A percentile compares a stretch with the other conserved stretches of the same genome.
These are phyloP conservation scores for Trichoderma reesei DNA, from an alignment of 495 filamentous ascomycete species.

Conservation along the genomic window DNA sequence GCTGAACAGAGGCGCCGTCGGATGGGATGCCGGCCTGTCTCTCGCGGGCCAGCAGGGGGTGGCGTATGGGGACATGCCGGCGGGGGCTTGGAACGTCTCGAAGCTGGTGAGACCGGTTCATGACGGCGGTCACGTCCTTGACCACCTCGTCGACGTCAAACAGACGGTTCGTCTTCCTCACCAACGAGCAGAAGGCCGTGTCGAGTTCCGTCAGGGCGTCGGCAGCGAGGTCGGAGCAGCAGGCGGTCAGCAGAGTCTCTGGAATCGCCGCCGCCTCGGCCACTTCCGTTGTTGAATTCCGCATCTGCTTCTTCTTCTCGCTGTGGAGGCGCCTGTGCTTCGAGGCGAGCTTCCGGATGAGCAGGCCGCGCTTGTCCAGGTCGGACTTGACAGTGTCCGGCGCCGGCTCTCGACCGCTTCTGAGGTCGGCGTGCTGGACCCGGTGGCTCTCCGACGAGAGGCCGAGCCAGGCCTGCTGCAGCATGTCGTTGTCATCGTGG, in stretches of 20 bases:
- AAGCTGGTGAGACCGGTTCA: slow-evolving; percentile 18
- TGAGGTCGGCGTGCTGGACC: slow-evolving; percentile 30
- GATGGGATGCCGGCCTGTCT: neutral
- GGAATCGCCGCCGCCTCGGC: slow-evolving; percentile 21
- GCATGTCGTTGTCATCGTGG: slow-evolving; percentile 56
- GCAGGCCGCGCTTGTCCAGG: slow-evolving; percentile 29
- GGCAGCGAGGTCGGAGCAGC: slow-evolving; percentile 32
- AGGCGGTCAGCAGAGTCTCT: slow-evolving; percentile 16
- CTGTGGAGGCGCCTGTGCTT: slow-evolving; percentile 25
- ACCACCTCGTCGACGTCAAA: slow-evolving; percentile 31
- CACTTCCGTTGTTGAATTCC: slow-evolving; percentile 23
- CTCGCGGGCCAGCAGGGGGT: neutral
- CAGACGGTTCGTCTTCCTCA: slow-evolving; percentile 25
- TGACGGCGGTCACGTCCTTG: slow-evolving; percentile 33
- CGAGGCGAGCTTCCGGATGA: slow-evolving; percentile 34
- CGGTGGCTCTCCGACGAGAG: slow-evolving; percentile 37
- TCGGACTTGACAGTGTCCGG: slow-evolving; percentile 27
- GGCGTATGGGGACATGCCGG: slow-evolving; percentile 7
- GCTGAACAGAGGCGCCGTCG: neutral
- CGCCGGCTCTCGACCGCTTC: slow-evolving; percentile 19
- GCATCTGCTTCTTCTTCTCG: slow-evolving; percentile 21
- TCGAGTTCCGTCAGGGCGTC: slow-evolving; percentile 35
- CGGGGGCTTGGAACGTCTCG: neutral
- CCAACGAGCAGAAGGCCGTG: slow-evolving; percentile 35
- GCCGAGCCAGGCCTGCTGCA: slow-evolving; percentile 63